These are phyloP conservation scores for Mortierella hygrophila DNA, from an alignment of 192 early-diverging fungal genomes.

Conservation along the genomic window DNA sequence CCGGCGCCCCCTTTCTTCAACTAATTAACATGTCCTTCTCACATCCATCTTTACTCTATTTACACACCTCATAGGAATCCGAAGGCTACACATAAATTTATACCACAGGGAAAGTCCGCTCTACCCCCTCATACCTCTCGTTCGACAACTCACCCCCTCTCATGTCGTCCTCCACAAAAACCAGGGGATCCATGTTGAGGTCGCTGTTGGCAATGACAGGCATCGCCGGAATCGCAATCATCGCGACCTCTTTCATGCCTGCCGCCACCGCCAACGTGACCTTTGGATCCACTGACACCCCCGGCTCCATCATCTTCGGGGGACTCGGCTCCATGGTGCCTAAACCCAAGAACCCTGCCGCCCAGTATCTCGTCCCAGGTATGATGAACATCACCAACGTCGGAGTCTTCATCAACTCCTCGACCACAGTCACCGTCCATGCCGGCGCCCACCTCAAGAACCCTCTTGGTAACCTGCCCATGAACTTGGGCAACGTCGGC, in stretches of 20 bases:
- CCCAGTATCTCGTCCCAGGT: conserved; percentile 5
- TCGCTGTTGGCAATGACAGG: conserved; percentile 9
- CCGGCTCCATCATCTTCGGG: conserved; percentile 8
- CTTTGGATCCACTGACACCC: background rate
- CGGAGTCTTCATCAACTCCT: conserved; percentile 1
- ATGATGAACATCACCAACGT: conserved; percentile 12
- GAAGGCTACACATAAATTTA: background rate
- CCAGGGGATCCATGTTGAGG: conserved; percentile 5
- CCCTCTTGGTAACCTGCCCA: background rate
- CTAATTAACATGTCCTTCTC: background rate
- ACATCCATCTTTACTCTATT: background rate
- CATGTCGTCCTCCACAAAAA: background rate
- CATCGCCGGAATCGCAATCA: background rate
- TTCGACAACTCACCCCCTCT: background rate
- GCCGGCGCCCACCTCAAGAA: background rate
- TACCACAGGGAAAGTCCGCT: background rate
- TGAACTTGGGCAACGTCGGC: conserved; percentile 9
- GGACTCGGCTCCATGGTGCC: conserved; percentile 12
- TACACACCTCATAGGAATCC: background rate
- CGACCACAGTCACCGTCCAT: background rate
- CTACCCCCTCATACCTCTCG: background rate
- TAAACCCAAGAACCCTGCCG: background rate
- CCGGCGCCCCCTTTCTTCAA: background rate
- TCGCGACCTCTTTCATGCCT: background rate
- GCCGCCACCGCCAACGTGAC: background rate